A percentile compares a stretch with the other conserved stretches of the same genome.
These are phyloP conservation scores for Scheffersomyces illinoinensis DNA, from an alignment of 1,139 yeast genomes.

Conservation along the genomic window DNA sequence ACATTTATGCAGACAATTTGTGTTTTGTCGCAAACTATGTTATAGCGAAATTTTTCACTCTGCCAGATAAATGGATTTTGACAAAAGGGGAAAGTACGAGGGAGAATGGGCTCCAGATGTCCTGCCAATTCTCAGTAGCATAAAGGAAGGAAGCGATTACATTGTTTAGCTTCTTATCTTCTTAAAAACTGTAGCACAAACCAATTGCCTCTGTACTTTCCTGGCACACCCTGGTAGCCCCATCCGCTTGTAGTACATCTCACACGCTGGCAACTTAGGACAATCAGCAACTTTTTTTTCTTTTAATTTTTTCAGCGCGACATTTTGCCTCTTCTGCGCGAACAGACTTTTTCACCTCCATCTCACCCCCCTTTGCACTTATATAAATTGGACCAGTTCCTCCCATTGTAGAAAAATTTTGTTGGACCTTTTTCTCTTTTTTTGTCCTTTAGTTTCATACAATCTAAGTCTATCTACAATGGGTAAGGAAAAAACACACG, in stretches of 20 bases:
- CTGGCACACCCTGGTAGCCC: background rate
- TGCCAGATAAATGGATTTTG: background rate
- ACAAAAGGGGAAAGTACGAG: background rate
- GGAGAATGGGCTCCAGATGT: background rate
- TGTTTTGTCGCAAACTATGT: background rate
- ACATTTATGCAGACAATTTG: background rate
- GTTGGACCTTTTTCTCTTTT: constrained; percentile 6
- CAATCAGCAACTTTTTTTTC: background rate
- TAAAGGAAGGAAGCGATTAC: background rate
- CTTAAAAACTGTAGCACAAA: background rate
- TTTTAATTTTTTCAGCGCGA: background rate
- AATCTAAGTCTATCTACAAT: constrained; percentile 8
- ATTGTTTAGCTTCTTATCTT: background rate
- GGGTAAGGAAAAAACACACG: constrained; percentile 64
- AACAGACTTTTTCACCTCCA: background rate
- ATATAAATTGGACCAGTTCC: constrained; percentile 7
- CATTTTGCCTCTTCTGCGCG: background rate
- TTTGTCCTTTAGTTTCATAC: background rate
- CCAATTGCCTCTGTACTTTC: background rate
- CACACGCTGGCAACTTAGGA: background rate
- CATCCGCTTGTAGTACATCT: background rate
- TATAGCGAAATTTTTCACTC: background rate
- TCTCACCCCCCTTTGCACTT: background rate
- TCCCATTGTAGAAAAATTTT: constrained; percentile 1
- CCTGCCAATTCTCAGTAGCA: background rate